Conservation (phyloP, 768 basidiomycete species). For the Suillus hirtellus region DNA sequence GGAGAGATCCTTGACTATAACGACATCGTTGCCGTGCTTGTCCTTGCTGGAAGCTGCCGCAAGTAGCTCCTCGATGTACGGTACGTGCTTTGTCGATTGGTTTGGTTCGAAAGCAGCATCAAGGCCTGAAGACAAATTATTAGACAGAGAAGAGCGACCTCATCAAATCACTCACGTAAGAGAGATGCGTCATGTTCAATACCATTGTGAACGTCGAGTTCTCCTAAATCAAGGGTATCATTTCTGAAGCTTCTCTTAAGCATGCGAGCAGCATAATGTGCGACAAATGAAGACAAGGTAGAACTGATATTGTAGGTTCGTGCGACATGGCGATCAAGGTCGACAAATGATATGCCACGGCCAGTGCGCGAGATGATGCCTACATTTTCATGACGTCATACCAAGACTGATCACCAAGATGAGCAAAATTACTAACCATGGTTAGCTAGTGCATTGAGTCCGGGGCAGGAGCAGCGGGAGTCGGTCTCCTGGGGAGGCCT, state of each 20-base stretch:
- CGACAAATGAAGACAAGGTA: neutral
- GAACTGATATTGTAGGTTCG: constrained; percentile 1
- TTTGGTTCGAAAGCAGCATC: neutral
- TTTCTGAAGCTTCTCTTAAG: neutral
- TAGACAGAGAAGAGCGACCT: neutral
- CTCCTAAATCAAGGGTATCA: neutral
- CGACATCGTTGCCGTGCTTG: neutral
- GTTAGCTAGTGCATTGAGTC: constrained; percentile 1
- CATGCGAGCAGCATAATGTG: constrained; percentile 2
- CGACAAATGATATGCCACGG: neutral
- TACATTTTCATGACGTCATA: neutral
- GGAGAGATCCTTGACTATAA: neutral
- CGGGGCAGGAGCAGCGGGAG: constrained; percentile 1
- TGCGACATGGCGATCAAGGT: neutral
- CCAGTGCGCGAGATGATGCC: neutral
- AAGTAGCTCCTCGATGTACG: constrained; percentile 1
- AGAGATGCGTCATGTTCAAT: constrained; percentile 1
- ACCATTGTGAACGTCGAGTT: neutral
- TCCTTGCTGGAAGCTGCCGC: neutral
- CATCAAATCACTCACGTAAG: neutral
- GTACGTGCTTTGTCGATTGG: neutral
- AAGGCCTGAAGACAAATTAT: neutral
- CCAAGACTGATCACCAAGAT: neutral
- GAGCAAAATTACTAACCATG: neutral
- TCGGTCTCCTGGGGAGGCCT: neutral